A percentile compares a stretch with the other conserved stretches of the same genome.
Conservation (phyloP, 257 asterid species). For the Nicotiana noctiflora region DNA sequence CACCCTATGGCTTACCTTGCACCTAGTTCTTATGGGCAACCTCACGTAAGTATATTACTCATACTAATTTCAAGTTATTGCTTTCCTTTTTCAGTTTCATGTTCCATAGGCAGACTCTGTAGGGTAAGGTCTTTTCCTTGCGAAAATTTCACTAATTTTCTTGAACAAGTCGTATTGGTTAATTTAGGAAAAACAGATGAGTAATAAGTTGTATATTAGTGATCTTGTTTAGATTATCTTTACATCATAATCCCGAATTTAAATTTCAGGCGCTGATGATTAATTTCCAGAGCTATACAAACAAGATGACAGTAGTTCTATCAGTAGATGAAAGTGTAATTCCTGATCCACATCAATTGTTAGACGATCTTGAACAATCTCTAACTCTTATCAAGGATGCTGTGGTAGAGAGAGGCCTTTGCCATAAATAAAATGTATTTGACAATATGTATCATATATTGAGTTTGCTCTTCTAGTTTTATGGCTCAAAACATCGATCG, state of each 20-base stretch:
- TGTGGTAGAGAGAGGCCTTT: constrained; percentile 4
- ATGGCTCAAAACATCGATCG: too few species aligned
- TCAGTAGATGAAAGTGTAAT: constrained; percentile 30
- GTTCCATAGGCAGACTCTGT: neutral
- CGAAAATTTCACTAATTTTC: neutral
- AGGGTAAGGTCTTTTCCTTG: too few species aligned
- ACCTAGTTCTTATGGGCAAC: constrained; percentile 36
- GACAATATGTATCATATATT: too few species aligned
- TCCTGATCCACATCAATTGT: constrained; percentile 27
- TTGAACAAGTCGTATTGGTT: neutral
- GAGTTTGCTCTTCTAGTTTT: neutral
- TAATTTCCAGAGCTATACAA: constrained; percentile 24
- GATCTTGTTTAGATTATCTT: neutral
- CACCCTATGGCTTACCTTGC: constrained; percentile 26
- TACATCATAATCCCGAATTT: too few species aligned
- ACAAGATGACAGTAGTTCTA: constrained; percentile 26
- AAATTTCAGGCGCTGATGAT: constrained; percentile 28
- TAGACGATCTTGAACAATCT: constrained; percentile 24
- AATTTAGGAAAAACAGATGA: neutral
- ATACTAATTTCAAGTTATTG: neutral
- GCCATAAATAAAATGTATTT: neutral
- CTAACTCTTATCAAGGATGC: constrained; percentile 28
- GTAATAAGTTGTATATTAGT: too few species aligned
- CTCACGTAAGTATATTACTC: constrained; percentile 23
- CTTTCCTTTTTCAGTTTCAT: neutral